Percentiles rank a stretch among this genome's conserved stretches.
These are phyloP conservation scores for Candida andamanensis DNA, from an alignment of 805 yeast genomes.

Conservation along the genomic window DNA sequence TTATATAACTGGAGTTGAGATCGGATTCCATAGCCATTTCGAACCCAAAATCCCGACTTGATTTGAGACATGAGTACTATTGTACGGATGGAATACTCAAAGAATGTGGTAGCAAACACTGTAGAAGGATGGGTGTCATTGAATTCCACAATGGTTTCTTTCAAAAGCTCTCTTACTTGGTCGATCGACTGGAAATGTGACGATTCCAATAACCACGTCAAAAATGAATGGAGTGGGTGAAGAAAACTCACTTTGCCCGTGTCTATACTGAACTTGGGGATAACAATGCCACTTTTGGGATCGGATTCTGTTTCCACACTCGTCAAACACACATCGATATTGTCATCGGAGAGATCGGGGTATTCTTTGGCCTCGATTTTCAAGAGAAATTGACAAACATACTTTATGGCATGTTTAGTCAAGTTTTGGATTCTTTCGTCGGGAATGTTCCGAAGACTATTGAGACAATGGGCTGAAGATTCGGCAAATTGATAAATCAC, in stretches of 20 bases:
- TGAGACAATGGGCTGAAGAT: constrained; percentile 44
- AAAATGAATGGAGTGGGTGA: constrained; percentile 74
- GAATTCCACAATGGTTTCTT: constrained; percentile 11
- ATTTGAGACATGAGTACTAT: constrained; percentile 78
- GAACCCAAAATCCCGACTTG: constrained; percentile 87
- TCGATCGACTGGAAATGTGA: constrained; percentile 23
- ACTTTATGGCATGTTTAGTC: constrained; percentile 20
- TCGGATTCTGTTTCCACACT: constrained; percentile 17
- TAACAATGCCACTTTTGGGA: constrained; percentile 16
- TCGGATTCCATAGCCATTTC: constrained; percentile 81
- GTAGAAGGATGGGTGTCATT: not conserved
- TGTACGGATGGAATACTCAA: constrained; percentile 75
- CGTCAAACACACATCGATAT: constrained; percentile 20
- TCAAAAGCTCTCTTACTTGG: constrained; percentile 17
- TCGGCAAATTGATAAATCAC: constrained; percentile 62
- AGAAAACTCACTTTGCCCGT: constrained; percentile 57
- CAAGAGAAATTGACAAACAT: constrained; percentile 25
- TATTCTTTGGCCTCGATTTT: constrained; percentile 24
- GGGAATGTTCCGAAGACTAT: constrained; percentile 13
- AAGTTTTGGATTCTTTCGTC: constrained; percentile 12
- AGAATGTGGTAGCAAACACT: constrained; percentile 24
- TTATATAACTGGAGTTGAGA: constrained; percentile 78
- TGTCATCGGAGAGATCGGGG: constrained; percentile 24
- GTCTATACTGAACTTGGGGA: constrained; percentile 23
- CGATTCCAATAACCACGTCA: constrained; percentile 66